Conservation (phyloP, 495 filamentous ascomycete genomes). For the Usnea hakonensis region DNA sequence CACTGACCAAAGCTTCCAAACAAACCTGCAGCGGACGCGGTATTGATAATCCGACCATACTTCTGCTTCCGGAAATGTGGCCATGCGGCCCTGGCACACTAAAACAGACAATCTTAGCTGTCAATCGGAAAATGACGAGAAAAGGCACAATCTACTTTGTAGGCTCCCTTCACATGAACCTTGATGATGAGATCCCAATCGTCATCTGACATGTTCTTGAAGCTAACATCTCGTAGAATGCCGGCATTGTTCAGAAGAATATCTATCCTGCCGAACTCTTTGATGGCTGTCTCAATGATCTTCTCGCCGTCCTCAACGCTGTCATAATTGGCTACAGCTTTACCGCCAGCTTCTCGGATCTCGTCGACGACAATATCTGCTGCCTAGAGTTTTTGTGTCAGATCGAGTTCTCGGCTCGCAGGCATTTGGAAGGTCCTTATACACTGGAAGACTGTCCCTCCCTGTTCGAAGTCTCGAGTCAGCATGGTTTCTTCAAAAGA, state of each 20-base stretch:
- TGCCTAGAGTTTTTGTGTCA: conserved; percentile 47
- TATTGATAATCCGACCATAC: conserved; percentile 94
- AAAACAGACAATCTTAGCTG: neutral
- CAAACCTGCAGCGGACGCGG: conserved; percentile 86
- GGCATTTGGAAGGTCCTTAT: neutral
- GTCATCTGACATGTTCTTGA: conserved; percentile 97
- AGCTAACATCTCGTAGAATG: conserved; percentile 91
- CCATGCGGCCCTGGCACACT: conserved; percentile 93
- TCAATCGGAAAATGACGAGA: conserved; percentile 5
- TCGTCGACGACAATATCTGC: conserved; percentile 94
- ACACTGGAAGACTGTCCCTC: conserved; percentile 87
- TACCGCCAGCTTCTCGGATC: conserved; percentile 85
- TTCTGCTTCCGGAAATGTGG: conserved; percentile 98
- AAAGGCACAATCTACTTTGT: conserved; percentile 55
- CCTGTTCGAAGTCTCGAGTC: neutral
- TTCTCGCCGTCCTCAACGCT: conserved; percentile 88
- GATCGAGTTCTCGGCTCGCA: neutral
- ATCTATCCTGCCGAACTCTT: conserved; percentile 87
- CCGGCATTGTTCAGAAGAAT: conserved; percentile 97
- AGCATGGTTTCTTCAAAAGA: neutral
- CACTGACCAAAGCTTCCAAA: conserved; percentile 94
- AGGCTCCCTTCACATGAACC: conserved; percentile 91
- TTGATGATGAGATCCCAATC: conserved; percentile 95
- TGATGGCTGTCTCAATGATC: conserved; percentile 94
- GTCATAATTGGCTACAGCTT: conserved; percentile 98